Conservation (phyloP, 768 basidiomycete species). For the Trametes sanguinea region DNA sequence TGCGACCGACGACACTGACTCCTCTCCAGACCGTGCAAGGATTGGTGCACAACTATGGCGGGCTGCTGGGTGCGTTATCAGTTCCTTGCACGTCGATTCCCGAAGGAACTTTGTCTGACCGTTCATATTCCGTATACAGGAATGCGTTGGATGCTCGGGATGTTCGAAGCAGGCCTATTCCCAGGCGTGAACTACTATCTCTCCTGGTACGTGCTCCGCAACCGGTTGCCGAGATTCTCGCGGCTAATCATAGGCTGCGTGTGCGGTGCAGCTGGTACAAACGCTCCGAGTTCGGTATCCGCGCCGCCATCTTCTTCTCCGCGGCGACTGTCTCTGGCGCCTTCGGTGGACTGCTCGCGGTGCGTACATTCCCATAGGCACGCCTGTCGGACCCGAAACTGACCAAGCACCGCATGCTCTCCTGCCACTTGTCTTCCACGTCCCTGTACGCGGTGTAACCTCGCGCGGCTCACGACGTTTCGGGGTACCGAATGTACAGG, state of each 20-base stretch:
- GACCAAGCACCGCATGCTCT: background rate
- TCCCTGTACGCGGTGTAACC: background rate
- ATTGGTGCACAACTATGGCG: conserved; percentile 65
- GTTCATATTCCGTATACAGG: conserved; percentile 38
- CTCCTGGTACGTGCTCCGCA: conserved; percentile 53
- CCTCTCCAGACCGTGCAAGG: conserved; percentile 66
- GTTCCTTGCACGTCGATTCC: no score
- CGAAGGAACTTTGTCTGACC: background rate
- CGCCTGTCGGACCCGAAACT: background rate
- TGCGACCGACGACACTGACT: background rate
- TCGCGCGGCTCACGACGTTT: background rate
- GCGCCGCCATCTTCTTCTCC: conserved; percentile 48
- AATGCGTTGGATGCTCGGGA: conserved; percentile 71
- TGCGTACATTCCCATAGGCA: conserved; percentile 30
- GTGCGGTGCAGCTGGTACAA: conserved; percentile 54
- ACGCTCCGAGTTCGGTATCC: conserved; percentile 74
- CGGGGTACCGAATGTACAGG: conserved; percentile 30
- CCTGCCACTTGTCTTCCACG: background rate
- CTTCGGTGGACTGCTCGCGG: conserved; percentile 75
- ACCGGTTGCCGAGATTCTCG: conserved; percentile 11
- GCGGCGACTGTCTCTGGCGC: conserved; percentile 82
- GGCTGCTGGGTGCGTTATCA: conserved; percentile 58
- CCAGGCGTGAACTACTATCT: conserved; percentile 68
- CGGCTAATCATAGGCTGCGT: conserved; percentile 18
- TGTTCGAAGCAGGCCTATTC: conserved; percentile 65